phyloP scores from a whole-genome alignment of 2,329 filamentous ascomycete genomes.

The Sporothrix pallida region DNA sequence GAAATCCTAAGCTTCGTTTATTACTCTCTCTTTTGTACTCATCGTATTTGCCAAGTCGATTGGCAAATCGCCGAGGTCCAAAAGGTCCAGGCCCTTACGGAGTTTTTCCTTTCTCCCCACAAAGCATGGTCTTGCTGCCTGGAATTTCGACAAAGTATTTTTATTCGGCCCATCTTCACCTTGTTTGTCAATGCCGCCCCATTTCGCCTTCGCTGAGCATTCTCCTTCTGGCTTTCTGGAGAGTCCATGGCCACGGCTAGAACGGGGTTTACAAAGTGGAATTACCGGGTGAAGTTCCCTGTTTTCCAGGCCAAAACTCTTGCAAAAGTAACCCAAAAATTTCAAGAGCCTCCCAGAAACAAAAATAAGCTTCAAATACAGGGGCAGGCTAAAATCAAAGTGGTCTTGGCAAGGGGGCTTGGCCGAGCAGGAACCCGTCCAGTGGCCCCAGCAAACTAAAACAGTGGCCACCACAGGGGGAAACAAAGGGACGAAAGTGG shows the following conservation, averaged over 20 bases:
- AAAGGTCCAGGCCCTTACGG: neutral
- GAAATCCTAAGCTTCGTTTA: neutral
- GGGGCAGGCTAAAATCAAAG: conserved; percentile 18
- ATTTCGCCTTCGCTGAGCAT: conserved; percentile 12
- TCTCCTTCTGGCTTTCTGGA: neutral
- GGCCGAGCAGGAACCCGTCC: conserved; percentile 4
- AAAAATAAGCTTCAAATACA: conserved; percentile 14
- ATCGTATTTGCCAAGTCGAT: neutral
- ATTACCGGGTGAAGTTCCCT: neutral
- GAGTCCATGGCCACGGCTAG: neutral
- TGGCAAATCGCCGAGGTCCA: neutral
- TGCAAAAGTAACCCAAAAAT: too few species aligned
- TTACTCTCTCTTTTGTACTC: neutral
- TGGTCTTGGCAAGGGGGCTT: conserved; percentile 30
- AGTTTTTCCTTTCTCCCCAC: neutral
- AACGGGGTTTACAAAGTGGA: too few species aligned
- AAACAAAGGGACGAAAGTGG: neutral
- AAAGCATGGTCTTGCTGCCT: neutral
- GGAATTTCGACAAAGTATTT: neutral
- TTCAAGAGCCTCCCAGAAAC: neutral
- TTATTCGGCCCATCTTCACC: conserved; percentile 6
- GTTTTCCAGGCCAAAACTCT: neutral
- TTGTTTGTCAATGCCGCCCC: neutral
- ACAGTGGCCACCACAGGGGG: conserved; percentile 5
- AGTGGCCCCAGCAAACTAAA: conserved; percentile 13